Evolutionary conservation across 176 grass and related monocot species (phyloP).

Genomic region (Calamus simplicifolius): DNA sequence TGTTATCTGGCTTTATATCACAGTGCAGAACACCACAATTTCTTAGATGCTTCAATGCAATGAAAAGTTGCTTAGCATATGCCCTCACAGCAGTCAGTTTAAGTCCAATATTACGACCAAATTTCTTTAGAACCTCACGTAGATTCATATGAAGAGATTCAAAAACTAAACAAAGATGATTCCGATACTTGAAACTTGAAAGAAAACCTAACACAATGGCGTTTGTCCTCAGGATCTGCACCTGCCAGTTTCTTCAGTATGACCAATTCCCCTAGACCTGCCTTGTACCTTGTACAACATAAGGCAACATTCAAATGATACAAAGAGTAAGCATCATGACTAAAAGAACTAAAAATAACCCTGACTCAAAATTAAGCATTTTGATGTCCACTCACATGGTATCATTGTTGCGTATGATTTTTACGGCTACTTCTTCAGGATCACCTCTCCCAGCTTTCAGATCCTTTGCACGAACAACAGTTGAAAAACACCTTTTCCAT

Average conservation of each 20-base stretch:
- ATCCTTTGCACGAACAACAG: slow-evolving; percentile 89
- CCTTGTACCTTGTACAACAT: slow-evolving; percentile 61
- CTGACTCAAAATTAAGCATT: neutral
- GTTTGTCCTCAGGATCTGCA: slow-evolving; percentile 82
- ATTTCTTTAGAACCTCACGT: slow-evolving; percentile 99
- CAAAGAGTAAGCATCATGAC: too few species aligned
- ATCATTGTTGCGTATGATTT: slow-evolving; percentile 99
- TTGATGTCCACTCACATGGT: slow-evolving; percentile 67
- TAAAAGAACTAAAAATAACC: too few species aligned
- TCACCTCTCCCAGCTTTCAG: slow-evolving; percentile 82
- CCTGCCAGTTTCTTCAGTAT: slow-evolving; percentile 93
- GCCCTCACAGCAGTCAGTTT: slow-evolving; percentile 98
- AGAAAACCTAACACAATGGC: slow-evolving; percentile 93
- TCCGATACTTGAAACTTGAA: slow-evolving; percentile 99
- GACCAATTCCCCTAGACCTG: slow-evolving; percentile 82
- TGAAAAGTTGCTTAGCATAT: slow-evolving; percentile 99
- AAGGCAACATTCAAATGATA: too few species aligned
- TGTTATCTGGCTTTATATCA: slow-evolving; percentile 99
- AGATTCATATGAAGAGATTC: slow-evolving; percentile 99
- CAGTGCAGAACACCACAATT: slow-evolving; percentile 98
- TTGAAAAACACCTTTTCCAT: slow-evolving; percentile 97
- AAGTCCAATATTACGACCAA: slow-evolving; percentile 98
- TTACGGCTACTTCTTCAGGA: slow-evolving; percentile 88
- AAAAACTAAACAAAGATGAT: slow-evolving; percentile 99
- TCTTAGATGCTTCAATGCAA: slow-evolving; percentile 91